Conservation (phyloP, 2,329 filamentous ascomycete species). For the Ciborinia camelliae region DNA sequence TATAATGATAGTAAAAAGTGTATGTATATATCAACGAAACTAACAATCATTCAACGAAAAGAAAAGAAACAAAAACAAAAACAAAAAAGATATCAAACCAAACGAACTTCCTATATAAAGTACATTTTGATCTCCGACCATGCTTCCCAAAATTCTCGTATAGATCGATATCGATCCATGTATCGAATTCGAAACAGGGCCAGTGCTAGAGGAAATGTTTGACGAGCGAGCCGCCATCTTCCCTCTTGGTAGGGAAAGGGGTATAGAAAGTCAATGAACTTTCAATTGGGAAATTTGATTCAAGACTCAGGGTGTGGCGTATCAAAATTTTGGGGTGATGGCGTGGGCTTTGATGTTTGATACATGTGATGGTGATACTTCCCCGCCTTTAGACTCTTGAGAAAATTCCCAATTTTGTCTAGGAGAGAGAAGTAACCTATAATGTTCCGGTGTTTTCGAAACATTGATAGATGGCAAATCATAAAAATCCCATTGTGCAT, state of each 20-base stretch:
- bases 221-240: not conserved
- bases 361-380: conserved; percentile 2
- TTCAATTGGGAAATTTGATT: not conserved
- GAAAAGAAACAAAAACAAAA: not conserved
- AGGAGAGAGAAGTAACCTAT: not conserved
- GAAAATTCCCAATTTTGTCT: not conserved
- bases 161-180: conserved; percentile 1
- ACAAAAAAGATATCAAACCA: not conserved
- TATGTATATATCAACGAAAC: conserved; percentile 6
- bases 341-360: conserved; percentile 14
- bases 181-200: conserved; percentile 3
- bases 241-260: not conserved
- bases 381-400: not conserved
- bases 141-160: not conserved
- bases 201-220: not conserved
- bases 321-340: not conserved
- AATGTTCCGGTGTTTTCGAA: too few species aligned
- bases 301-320: not conserved
- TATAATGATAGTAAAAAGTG: not conserved
- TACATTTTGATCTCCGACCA: not conserved
- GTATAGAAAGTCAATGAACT: not conserved
- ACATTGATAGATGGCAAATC: not conserved
- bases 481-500: not conserved
- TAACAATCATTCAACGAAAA: not conserved
- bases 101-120: not conserved